These are phyloP conservation scores for Coemansia sp. DNA, from an alignment of 192 early-diverging fungal genomes.

Conservation along the genomic window DNA sequence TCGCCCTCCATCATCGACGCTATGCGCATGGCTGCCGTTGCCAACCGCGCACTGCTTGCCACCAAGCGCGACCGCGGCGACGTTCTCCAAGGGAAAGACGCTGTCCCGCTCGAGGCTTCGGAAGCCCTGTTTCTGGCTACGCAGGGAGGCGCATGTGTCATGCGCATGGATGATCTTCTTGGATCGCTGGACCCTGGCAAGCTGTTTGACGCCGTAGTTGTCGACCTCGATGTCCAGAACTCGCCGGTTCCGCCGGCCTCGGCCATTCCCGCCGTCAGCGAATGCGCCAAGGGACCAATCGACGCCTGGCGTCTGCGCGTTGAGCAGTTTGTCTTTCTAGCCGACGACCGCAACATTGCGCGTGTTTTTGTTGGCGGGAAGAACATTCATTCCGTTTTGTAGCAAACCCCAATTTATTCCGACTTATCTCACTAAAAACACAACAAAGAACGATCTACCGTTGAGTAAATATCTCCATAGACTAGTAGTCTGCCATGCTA, in stretches of 20 bases:
- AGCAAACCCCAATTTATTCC: constrained; percentile 9
- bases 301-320: constrained; percentile 45
- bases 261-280: constrained; percentile 28
- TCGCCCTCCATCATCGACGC: constrained; percentile 83
- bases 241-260: constrained; percentile 32
- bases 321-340: constrained; percentile 90
- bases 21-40: constrained; percentile 77
- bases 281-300: not conserved
- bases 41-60: constrained; percentile 63
- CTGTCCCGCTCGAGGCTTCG: constrained; percentile 59
- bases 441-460: too few relatives aligned
- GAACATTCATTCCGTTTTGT: constrained; percentile 34
- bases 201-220: constrained; percentile 89
- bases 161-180: constrained; percentile 68
- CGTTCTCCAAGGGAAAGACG: constrained; percentile 15
- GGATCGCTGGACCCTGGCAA: constrained; percentile 89
- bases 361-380: constrained; percentile 82
- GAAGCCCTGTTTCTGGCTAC: constrained; percentile 90
- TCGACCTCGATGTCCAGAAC: constrained; percentile 70
- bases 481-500: not conserved
- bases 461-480: too few relatives aligned
- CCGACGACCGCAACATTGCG: constrained; percentile 83
- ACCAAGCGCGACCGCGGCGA: constrained; percentile 29
- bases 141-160: constrained; percentile 81
- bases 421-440: too few relatives aligned